Conservation (phyloP, 2,329 filamentous ascomycete species). For the Colletotrichum caudatum region DNA sequence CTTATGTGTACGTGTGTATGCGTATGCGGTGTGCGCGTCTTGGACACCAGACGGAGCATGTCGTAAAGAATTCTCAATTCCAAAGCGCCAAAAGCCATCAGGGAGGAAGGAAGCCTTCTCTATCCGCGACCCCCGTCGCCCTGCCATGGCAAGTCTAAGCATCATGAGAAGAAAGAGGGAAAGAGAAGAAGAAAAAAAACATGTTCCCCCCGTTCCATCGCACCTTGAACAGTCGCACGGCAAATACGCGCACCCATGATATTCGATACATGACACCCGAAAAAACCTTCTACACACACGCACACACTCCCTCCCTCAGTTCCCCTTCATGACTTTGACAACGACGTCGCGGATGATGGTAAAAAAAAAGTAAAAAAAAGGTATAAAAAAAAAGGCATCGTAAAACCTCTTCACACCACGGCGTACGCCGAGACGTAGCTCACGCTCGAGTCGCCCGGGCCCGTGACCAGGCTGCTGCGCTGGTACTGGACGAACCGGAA, state of each 20-base stretch:
- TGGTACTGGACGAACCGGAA: slow-evolving; percentile 91
- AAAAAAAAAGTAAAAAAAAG: not conserved
- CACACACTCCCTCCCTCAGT: too few relatives aligned
- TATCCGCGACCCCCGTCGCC: not conserved
- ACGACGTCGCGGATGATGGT: not conserved
- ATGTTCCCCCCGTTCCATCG: not conserved
- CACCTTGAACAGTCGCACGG: too few relatives aligned
- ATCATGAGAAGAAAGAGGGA: too few relatives aligned
- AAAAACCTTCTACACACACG: not conserved
- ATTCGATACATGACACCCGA: not conserved
- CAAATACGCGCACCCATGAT: too few relatives aligned
- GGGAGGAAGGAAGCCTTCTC: not conserved
- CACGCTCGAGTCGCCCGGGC: slow-evolving; percentile 82
- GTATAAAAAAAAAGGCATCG: not conserved
- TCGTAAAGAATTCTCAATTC: slow-evolving; percentile 3
- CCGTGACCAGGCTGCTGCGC: slow-evolving; percentile 80
- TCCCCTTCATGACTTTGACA: too few relatives aligned
- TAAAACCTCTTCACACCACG: slow-evolving; percentile 62
- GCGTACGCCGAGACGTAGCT: slow-evolving; percentile 96
- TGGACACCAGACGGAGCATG: slow-evolving; percentile 8
- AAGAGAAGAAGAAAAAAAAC: too few relatives aligned
- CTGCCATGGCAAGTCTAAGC: slow-evolving; percentile 7
- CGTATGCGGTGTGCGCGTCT: not conserved
- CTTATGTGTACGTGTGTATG: not conserved
- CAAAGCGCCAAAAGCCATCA: not conserved